Evolutionary conservation across 805 yeast species (phyloP).

Genomic region (Ogataea sp.): DNA sequence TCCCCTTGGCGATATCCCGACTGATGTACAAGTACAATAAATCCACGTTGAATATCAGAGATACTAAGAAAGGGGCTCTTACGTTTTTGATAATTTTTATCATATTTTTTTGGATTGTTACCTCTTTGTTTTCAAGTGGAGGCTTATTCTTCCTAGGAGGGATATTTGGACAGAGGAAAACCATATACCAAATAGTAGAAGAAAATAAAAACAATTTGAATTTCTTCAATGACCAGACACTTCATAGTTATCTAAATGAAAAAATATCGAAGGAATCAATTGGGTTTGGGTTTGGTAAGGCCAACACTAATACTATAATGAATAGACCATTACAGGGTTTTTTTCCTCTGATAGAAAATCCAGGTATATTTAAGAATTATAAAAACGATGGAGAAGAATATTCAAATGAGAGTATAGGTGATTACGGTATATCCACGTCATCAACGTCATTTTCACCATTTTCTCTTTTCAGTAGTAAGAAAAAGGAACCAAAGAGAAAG

Average conservation of each 20-base stretch:
- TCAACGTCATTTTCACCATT: too few species aligned
- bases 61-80: too few species aligned
- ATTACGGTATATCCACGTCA: too few species aligned
- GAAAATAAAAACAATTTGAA: background rate
- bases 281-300: conserved; percentile 14
- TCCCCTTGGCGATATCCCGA: too few species aligned
- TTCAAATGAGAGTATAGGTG: background rate
- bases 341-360: conserved; percentile 17
- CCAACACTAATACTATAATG: background rate
- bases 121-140: background rate
- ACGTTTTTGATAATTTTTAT: too few species aligned
- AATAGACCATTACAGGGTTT: conserved; percentile 19
- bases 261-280: conserved; percentile 14
- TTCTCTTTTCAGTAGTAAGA: conserved; percentile 6
- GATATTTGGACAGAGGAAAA: too few species aligned
- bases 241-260: conserved; percentile 17
- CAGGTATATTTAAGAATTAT: conserved; percentile 17
- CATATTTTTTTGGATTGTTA: background rate
- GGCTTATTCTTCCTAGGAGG: too few species aligned
- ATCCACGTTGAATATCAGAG: too few species aligned
- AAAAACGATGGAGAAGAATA: too few species aligned
- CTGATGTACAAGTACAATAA: too few species aligned
- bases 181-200: background rate
- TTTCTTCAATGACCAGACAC: conserved; percentile 1
- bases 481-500: too few species aligned